Base-by-base conservation (phyloP, 805 yeast genomes). In the Metschnikowia corniflorae region DNA sequence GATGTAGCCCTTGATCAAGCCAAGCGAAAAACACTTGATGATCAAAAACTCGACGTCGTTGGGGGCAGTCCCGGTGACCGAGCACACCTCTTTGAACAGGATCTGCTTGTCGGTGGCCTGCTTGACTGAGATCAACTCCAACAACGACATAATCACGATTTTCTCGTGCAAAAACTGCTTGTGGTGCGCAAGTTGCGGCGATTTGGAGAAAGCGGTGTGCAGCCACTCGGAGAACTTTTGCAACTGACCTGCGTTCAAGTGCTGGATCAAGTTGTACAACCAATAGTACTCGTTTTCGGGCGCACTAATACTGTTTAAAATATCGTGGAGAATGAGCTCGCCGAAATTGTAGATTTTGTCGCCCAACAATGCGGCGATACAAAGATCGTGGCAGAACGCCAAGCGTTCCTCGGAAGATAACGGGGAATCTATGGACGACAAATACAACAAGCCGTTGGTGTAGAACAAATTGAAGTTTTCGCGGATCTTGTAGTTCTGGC, bases 341-440 rank as follows among this genome's bases (percentile, higher is more conserved):
- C 97, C 97, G 61, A 93, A 93, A 65, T 91, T 93, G 70, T 87
- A 93, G 50, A 91, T 86, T 53, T 77, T 80, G 55, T 88, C 95
- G 32, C 97, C 97, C 50, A 91, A 71, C 42, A 93, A 67, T 0
- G 97, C 97, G 21, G 95, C 80, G 30, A 87, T 71, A 42, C 91
- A 75, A 49, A 91, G 75, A 48, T 91, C 95, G 52, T 80, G 78
- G 43, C 71, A 65, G 35, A 68, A 51, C 2, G 86, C 85, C 37
- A 68, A 58, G 35, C 48, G 43, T 29, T 60, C 63, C 22, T 61
- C 65, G 14, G 58, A 56, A 8, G 68, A 47, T 39, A 78, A 58
- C 34, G 73, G 57, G 17, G 49, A 38, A 16, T 65, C 73, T 35
- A 86, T 68, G 33, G 95, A 82, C 5, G 96, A 89, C 45, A 93